A percentile compares a stretch with the other conserved stretches of the same genome.
phyloP scores from a whole-genome alignment of 441 rosid genomes.

The Aleurites moluccanus region DNA sequence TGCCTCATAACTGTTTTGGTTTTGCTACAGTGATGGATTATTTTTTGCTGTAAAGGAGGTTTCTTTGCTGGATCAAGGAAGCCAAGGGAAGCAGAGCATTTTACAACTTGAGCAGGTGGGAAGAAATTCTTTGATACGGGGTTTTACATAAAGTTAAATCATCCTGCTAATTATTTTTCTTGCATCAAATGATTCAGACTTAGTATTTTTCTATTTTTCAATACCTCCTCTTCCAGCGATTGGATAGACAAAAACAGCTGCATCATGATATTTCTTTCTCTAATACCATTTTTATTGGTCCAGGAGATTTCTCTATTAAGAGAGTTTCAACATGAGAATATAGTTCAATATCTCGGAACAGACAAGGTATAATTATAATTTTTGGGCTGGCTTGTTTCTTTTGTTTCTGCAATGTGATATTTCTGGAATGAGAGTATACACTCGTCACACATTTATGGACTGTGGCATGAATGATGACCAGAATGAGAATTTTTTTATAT shows the following conservation, averaged over 20 bases:
- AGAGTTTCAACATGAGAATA: constrained; percentile 75
- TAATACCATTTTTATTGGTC: constrained; percentile 17
- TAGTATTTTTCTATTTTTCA: not conserved
- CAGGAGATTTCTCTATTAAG: constrained; percentile 84
- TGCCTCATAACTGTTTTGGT: not conserved
- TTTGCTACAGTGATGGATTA: constrained; percentile 39
- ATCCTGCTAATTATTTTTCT: not conserved
- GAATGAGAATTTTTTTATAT: not conserved
- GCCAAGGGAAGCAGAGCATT: constrained; percentile 41
- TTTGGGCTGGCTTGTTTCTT: constrained; percentile 13
- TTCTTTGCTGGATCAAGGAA: constrained; percentile 46
- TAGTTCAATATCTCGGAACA: constrained; percentile 82
- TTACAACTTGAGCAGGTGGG: constrained; percentile 45
- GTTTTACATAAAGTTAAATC: not conserved
- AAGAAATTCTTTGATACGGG: constrained; percentile 7
- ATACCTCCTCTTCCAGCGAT: not conserved
- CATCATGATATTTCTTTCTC: not conserved
- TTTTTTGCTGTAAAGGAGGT: constrained; percentile 53
- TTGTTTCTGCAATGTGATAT: constrained; percentile 1
- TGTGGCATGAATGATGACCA: not conserved
- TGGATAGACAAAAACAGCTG: not conserved
- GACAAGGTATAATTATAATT: constrained; percentile 49
- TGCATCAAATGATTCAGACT: not conserved
- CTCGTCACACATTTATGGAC: not conserved
- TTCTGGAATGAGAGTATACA: not conserved